Conservation (phyloP, 1,284 basidiomycete genomes). For the Meira miltonrushii region DNA sequence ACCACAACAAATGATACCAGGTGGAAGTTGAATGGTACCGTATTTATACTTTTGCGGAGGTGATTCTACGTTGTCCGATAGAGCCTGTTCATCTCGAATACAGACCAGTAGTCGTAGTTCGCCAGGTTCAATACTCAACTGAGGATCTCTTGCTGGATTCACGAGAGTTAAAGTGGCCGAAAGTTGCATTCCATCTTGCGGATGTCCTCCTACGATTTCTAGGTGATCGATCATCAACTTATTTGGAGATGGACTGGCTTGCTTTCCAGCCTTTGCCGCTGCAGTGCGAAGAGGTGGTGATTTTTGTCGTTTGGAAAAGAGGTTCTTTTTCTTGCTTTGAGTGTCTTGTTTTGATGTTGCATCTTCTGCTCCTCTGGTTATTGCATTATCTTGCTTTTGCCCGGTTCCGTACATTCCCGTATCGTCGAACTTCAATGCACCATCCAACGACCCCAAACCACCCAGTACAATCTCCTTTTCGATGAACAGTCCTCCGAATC, state of each 20-base stretch:
- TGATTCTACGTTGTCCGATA: not conserved
- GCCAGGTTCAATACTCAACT: constrained; percentile 13
- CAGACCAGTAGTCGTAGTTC: constrained; percentile 11
- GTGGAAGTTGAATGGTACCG: not conserved
- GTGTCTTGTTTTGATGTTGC: not conserved
- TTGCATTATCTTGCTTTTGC: not conserved
- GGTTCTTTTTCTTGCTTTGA: not conserved
- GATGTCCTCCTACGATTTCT: constrained; percentile 25
- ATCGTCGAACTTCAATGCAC: constrained; percentile 12
- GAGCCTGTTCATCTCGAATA: constrained; percentile 17
- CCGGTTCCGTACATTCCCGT: not conserved
- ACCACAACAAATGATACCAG: constrained; percentile 2
- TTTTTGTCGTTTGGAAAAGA: too few relatives aligned
- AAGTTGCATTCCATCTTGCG: constrained; percentile 25
- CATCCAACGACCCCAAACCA: constrained; percentile 27
- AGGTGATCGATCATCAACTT: constrained; percentile 18
- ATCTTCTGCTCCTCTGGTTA: not conserved
- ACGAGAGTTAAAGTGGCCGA: constrained; percentile 21
- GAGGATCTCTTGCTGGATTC: constrained; percentile 20
- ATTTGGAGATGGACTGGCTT: not conserved
- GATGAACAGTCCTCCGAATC: constrained; percentile 24
- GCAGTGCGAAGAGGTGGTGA: not conserved
- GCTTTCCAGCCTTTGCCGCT: too few relatives aligned
- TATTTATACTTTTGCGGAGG: not conserved
- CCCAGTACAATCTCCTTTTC: constrained; percentile 27